These are phyloP conservation scores for Colletotrichum chrysophilum DNA, from an alignment of 2,329 filamentous ascomycete genomes.

Conservation along the genomic window DNA sequence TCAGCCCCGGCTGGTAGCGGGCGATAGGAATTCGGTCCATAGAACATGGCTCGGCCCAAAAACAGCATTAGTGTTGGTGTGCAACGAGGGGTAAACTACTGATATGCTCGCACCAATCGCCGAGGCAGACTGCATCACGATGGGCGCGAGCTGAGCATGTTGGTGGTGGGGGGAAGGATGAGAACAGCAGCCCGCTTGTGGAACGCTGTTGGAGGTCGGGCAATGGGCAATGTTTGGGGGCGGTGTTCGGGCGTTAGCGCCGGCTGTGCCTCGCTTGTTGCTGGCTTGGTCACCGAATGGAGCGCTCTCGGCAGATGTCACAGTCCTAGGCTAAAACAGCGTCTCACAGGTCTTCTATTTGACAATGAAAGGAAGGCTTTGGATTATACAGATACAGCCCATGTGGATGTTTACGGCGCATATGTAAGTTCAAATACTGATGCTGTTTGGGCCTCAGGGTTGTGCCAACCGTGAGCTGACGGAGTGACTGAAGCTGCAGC, in stretches of 20 bases:
- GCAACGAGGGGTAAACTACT: neutral
- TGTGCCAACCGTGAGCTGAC: neutral
- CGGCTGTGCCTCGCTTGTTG: neutral
- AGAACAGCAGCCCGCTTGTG: neutral
- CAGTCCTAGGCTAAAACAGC: neutral
- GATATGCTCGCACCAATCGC: neutral
- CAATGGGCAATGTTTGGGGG: neutral
- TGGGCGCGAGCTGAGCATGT: neutral
- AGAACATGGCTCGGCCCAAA: neutral
- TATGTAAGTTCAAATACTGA: neutral
- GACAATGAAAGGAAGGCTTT: neutral
- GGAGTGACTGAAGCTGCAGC: neutral
- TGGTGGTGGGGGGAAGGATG: neutral
- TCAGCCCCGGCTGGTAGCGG: conserved; percentile 5
- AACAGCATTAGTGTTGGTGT: neutral
- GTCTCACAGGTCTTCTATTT: neutral
- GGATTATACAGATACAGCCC: neutral
- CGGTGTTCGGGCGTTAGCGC: neutral
- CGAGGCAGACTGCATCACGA: conserved; percentile 14
- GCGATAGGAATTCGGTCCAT: neutral
- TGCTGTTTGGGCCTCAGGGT: neutral
- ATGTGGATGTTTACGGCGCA: neutral
- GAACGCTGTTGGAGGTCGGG: neutral
- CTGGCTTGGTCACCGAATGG: neutral
- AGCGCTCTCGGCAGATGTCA: neutral